Conservation (phyloP, 202 grass and related monocot genomes). For the Bolboschoenoplectus hybrid region DNA sequence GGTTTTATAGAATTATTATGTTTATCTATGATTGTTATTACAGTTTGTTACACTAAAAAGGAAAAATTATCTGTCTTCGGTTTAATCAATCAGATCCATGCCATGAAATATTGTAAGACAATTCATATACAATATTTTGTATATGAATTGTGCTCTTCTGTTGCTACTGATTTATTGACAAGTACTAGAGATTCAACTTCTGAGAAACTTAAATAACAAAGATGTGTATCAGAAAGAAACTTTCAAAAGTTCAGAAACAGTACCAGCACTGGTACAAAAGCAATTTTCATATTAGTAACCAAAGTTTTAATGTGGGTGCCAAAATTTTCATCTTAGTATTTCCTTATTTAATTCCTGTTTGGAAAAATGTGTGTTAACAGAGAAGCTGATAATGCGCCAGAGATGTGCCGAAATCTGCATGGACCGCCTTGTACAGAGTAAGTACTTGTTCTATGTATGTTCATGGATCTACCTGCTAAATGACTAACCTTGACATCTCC, state of each 20-base stretch:
- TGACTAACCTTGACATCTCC: not conserved
- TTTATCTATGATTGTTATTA: not conserved
- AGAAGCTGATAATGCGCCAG: constrained; percentile 29
- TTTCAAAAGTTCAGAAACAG: not conserved
- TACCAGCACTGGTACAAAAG: not conserved
- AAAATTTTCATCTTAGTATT: not conserved
- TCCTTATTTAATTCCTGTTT: not conserved
- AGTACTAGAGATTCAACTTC: not conserved
- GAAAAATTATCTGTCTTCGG: not conserved
- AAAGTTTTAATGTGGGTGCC: not conserved
- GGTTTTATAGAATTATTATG: not conserved
- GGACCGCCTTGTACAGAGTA: constrained; percentile 55
- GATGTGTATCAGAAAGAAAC: not conserved
- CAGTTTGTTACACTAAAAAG: not conserved
- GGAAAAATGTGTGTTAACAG: constrained; percentile 26
- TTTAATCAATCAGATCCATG: not conserved
- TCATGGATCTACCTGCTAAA: not conserved
- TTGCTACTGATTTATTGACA: not conserved
- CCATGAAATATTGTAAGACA: not conserved
- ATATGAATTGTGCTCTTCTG: not conserved
- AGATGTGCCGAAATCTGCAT: constrained; percentile 37
- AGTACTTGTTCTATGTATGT: not conserved
- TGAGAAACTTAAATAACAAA: not conserved
- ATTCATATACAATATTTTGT: not conserved
- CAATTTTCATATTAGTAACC: not conserved